Conservation (phyloP, 2,329 filamentous ascomycete genomes). For the Colletotrichum graminicola region DNA sequence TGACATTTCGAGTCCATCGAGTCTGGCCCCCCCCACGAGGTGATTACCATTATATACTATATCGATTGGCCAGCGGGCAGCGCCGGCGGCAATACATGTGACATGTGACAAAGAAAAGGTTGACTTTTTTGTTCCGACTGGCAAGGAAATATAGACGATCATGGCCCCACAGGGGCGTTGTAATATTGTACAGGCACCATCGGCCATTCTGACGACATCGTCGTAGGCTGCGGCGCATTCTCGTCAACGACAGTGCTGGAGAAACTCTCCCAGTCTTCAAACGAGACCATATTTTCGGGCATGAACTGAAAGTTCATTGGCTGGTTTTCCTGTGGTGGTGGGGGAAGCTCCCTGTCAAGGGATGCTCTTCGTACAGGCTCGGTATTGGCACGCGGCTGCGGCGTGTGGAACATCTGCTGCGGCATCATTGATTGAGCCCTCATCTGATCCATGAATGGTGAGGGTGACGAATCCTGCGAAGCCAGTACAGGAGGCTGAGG, state of each 20-base stretch:
- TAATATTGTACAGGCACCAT: constrained; percentile 46
- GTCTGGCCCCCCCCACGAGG: constrained; percentile 38
- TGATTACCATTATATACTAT: constrained; percentile 45
- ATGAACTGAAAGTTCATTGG: constrained; percentile 60
- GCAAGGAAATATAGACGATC: constrained; percentile 27
- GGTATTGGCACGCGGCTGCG: constrained; percentile 32
- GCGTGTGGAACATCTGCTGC: constrained; percentile 35
- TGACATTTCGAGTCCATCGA: constrained; percentile 31
- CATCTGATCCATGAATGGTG: constrained; percentile 40
- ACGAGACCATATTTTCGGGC: constrained; percentile 51
- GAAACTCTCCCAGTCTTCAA: constrained; percentile 58
- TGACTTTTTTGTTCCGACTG: constrained; percentile 23
- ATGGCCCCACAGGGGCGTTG: constrained; percentile 42
- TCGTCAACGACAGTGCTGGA: constrained; percentile 52
- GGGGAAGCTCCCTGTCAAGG: constrained; percentile 42
- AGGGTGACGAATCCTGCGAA: constrained; percentile 37
- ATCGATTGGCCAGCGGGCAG: constrained; percentile 32
- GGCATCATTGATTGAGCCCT: constrained; percentile 42
- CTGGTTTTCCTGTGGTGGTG: constrained; percentile 40
- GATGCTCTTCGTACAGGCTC: constrained; percentile 39
- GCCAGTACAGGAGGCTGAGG: constrained; percentile 39
- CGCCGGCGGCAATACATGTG: constrained; percentile 36
- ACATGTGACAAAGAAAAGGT: constrained; percentile 41
- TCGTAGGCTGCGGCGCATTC: constrained; percentile 40
- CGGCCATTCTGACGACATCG: constrained; percentile 45